phyloP scores from a whole-genome alignment of 345 rosid species.

The Rhodomyrtus tomentosa region DNA sequence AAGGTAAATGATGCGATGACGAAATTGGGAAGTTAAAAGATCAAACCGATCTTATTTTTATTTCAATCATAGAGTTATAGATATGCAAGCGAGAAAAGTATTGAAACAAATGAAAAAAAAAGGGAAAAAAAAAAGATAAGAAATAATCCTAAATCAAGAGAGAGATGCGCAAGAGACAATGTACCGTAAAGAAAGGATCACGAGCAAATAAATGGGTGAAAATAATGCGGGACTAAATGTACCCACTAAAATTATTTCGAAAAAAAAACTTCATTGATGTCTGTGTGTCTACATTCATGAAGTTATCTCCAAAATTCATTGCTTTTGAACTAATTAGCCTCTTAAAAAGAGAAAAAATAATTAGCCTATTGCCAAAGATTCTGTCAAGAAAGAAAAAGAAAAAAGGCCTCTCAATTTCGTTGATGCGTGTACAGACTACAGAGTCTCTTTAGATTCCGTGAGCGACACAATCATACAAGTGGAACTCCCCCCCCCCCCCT shows the following conservation, averaged over 20 bases:
- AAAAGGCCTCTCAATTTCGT: background rate
- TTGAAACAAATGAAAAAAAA: too few species aligned
- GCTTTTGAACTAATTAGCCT: background rate
- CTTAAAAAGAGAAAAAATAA: too few species aligned
- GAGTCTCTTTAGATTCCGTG: conserved; percentile 1
- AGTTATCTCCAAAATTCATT: background rate
- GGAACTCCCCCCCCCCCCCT: background rate
- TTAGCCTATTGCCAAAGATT: background rate
- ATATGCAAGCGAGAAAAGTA: background rate
- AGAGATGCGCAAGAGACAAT: too few species aligned
- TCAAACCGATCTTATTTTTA: background rate
- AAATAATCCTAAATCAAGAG: too few species aligned
- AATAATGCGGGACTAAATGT: too few species aligned
- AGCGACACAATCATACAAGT: conserved; percentile 1
- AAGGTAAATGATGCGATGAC: background rate
- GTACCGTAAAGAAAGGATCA: too few species aligned
- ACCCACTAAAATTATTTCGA: background rate
- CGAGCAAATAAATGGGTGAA: too few species aligned
- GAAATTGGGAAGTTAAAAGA: background rate
- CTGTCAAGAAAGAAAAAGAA: background rate
- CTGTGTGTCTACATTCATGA: background rate
- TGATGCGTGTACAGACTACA: background rate
- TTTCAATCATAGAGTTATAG: background rate
- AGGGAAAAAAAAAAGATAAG: too few species aligned
- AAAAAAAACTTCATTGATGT: background rate